Evolutionary conservation across 345 rosid genomes (phyloP).

Genomic region (Litchi chinensis): DNA sequence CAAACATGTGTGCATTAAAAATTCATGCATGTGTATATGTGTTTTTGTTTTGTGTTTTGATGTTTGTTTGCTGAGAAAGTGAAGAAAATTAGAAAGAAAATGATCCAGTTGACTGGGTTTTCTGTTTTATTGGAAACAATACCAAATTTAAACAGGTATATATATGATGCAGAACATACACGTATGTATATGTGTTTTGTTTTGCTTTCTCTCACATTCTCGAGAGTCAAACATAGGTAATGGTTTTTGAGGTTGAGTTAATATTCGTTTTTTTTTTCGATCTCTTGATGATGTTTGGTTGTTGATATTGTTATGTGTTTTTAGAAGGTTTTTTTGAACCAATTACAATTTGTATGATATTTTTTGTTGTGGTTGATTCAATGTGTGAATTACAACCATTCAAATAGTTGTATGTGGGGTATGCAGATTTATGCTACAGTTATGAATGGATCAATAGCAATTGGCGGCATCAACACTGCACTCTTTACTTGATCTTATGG

Average conservation of each 20-base stretch:
- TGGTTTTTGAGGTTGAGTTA: not conserved
- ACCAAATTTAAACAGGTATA: not conserved
- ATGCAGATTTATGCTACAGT: conserved; percentile 78
- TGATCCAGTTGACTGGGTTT: not conserved
- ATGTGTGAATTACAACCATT: not conserved
- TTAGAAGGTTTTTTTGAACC: not conserved
- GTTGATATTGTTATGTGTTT: conserved; percentile 14
- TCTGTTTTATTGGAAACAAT: not conserved
- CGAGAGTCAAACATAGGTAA: not conserved
- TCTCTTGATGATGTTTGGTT: not conserved
- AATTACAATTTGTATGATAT: not conserved
- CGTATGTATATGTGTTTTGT: not conserved
- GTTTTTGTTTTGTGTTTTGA: no score
- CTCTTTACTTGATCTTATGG: conserved; percentile 94
- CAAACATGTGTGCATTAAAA: not conserved
- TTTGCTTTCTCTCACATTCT: not conserved
- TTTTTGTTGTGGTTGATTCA: not conserved
- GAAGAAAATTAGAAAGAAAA: not conserved
- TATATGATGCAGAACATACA: no score
- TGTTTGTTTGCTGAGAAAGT: conserved; percentile 28
- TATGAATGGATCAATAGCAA: conserved; percentile 87
- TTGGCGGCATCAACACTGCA: conserved; percentile 96
- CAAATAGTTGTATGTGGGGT: not conserved
- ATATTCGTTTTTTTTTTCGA: not conserved
- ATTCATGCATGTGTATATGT: no score